Evolutionary conservation across 139 green algal genomes (phyloP).

Genomic region (Chlorella sp.): DNA sequence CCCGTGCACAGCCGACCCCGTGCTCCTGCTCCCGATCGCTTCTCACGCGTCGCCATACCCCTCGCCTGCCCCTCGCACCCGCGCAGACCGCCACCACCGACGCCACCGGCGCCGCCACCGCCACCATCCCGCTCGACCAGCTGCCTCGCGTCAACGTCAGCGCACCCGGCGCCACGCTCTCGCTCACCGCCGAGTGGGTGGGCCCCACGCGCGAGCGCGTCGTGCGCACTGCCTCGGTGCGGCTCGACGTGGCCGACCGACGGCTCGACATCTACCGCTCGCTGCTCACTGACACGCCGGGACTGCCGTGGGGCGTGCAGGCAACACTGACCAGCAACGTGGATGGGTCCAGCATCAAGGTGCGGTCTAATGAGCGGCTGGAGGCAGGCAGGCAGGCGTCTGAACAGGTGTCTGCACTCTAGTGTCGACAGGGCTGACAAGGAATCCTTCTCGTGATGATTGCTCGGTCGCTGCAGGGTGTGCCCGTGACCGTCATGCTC

Average conservation of each 20-base stretch:
- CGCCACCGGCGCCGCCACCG: constrained; percentile 1
- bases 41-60: too few relatives aligned
- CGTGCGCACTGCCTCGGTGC: constrained; percentile 5
- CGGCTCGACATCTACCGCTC: constrained; percentile 14
- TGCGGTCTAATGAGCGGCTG: too few relatives aligned
- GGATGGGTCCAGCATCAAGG: constrained; percentile 12
- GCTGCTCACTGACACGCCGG: constrained; percentile 22
- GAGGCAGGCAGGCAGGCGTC: too few relatives aligned
- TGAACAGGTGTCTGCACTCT: too few relatives aligned
- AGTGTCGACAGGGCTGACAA: too few relatives aligned
- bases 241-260: not conserved
- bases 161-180: constrained; percentile 16
- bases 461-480: not conserved
- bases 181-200: constrained; percentile 24
- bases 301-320: constrained; percentile 18
- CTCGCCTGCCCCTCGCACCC: too few relatives aligned
- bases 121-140: constrained; percentile 13
- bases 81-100: constrained; percentile 9
- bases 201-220: constrained; percentile 38
- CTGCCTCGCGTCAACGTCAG: constrained; percentile 16
- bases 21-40: too few relatives aligned
- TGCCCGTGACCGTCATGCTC: not conserved
- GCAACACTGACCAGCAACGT: constrained; percentile 27
- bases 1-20: too few relatives aligned
- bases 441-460: too few relatives aligned